Percentiles rank a stretch among this genome's conserved stretches.
Conservation (phyloP, 495 filamentous ascomycete species). For the Penicillium herquei region DNA sequence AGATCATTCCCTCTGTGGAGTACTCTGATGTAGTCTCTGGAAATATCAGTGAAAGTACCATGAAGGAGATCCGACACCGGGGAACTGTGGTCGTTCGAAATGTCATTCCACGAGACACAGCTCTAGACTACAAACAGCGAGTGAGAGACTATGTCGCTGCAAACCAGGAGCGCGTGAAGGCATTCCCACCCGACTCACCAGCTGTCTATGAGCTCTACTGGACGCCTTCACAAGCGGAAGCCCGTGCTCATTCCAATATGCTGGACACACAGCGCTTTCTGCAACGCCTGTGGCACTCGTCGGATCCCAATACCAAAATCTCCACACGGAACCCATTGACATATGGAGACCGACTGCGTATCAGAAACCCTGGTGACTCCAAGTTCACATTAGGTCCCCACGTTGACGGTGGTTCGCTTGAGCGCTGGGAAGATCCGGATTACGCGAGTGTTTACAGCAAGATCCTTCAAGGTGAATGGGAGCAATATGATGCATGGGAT, state of each 20-base stretch:
- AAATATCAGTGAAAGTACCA: slow-evolving; percentile 37
- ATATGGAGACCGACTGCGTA: slow-evolving; percentile 83
- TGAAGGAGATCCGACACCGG: slow-evolving; percentile 59
- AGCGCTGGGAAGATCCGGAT: slow-evolving; percentile 80
- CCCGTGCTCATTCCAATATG: slow-evolving; percentile 70
- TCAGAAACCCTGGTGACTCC: slow-evolving; percentile 59
- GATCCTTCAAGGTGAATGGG: slow-evolving; percentile 76
- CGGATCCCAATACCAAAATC: slow-evolving; percentile 57
- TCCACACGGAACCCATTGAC: slow-evolving; percentile 65
- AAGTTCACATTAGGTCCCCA: slow-evolving; percentile 85
- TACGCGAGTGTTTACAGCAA: slow-evolving; percentile 74
- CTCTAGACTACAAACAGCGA: slow-evolving; percentile 47
- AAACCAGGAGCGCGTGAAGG: slow-evolving; percentile 49
- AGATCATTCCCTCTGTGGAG: slow-evolving; percentile 60
- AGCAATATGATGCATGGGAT: slow-evolving; percentile 79
- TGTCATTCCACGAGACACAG: slow-evolving; percentile 58
- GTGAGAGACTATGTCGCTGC: slow-evolving; percentile 58
- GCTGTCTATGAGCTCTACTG: slow-evolving; percentile 90
- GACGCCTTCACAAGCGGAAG: slow-evolving; percentile 72
- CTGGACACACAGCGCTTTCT: slow-evolving; percentile 68
- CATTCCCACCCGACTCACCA: slow-evolving; percentile 60
- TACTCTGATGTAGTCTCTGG: slow-evolving; percentile 52
- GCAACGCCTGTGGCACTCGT: slow-evolving; percentile 72
- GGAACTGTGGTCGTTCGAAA: slow-evolving; percentile 63
- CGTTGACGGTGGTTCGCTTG: slow-evolving; percentile 78